phyloP scores from a whole-genome alignment of 768 basidiomycete species.

The Termitomyces sp. region DNA sequence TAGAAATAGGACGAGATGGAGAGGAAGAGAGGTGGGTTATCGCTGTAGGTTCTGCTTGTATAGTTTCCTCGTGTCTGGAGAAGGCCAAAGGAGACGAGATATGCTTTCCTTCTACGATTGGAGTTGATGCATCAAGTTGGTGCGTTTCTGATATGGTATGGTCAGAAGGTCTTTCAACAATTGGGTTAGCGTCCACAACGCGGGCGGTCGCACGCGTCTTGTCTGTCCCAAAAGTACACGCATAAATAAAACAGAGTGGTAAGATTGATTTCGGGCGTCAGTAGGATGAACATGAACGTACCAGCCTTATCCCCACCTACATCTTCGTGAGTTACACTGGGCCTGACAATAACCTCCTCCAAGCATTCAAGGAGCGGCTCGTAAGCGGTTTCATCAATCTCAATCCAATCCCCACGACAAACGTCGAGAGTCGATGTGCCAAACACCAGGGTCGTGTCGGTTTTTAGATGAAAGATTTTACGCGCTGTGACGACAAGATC shows the following conservation, averaged over 20 bases:
- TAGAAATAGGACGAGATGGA: background rate
- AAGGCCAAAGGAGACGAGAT: background rate
- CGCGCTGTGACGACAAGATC: conserved; percentile 15
- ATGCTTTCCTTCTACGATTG: background rate
- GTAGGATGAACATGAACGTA: background rate
- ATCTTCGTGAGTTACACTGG: background rate
- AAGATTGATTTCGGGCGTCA: background rate
- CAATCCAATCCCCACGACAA: conserved; percentile 21
- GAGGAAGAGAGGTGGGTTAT: background rate
- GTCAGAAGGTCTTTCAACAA: background rate
- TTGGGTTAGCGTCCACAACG: background rate
- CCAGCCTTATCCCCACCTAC: background rate
- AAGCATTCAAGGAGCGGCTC: conserved; percentile 17
- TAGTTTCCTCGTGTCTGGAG: background rate
- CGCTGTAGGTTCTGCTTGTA: background rate
- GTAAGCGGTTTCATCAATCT: conserved; percentile 27
- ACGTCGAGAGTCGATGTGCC: conserved; percentile 22
- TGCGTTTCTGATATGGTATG: background rate
- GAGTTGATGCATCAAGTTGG: background rate
- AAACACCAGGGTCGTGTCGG: conserved; percentile 8
- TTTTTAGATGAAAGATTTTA: conserved; percentile 14
- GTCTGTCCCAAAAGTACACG: background rate
- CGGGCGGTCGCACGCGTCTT: background rate
- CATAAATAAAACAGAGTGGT: background rate
- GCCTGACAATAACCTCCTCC: conserved; percentile 22